Base-by-base conservation (phyloP, 148 eudicot species). In the Talinum fruticosum region DNA sequence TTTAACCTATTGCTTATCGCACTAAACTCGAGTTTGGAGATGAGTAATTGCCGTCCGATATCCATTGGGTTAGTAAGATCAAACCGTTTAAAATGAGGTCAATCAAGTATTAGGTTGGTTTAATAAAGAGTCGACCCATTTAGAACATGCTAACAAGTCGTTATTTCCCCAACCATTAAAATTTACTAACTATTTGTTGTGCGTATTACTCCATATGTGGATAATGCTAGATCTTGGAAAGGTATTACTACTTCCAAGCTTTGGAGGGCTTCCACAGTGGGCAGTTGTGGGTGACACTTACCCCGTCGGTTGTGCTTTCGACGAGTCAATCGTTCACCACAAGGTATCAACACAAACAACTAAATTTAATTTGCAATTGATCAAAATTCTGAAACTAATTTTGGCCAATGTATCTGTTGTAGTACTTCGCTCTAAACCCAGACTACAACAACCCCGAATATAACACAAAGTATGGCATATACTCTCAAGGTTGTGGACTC, bases 251-350 rank as follows among this genome's bases (percentile, higher is more conserved):
- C 95, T 71, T 85, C 95, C 97, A 34, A 82, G 84, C 80, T 93
- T 90, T 72, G 97, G 97, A 2, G 85, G 71, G 77, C 92, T 92
- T 41, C 92, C 97, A 79, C 97, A 92, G 75, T 92, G 97, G 97
- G 97, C 93, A 57, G 94, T 90, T 71, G 97, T 90, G 2, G 97
- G 96, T 36, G 97, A 93, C 75, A 90, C 93, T 18, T 90, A 49
- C 79, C 97, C 97, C 0, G 90, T 93, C 28, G 97, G 97, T 2
- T 93, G 97, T 73, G 97, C 91, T 6, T 93, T 93, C 37, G 90
- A 93, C 32, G 85, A 86, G 77, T 89, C 93, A 12, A 85, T 93
- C 61, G 91, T 93, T 77, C 93, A 93, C 71, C 88, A 89, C 88
- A 93, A 93, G 97, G 97, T 93, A 37, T 33, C 6, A 18, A 44